Conservation (phyloP, 2,329 filamentous ascomycete species). For the Cladosporium sp. region DNA sequence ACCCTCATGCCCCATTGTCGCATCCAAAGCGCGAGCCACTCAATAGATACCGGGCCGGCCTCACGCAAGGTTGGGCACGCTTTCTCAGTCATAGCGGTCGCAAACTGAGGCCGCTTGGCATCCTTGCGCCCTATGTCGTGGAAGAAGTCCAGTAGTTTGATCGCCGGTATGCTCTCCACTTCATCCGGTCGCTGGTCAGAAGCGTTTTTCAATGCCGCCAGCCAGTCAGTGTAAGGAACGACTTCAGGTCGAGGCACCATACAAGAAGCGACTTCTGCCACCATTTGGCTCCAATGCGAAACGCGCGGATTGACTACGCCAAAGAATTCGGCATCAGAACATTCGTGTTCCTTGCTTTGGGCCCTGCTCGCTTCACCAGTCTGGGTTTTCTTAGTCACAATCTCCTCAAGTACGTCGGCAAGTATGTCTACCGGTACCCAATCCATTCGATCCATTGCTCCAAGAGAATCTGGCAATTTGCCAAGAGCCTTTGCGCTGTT, state of each 20-base stretch:
- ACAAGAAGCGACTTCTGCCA: conserved; percentile 15
- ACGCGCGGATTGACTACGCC: not conserved
- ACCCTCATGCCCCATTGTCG: too few species aligned
- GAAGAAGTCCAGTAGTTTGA: conserved; percentile 29
- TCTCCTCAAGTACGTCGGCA: conserved; percentile 32
- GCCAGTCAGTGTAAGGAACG: conserved; percentile 23
- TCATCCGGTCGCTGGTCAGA: conserved; percentile 15
- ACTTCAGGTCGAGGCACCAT: conserved; percentile 7
- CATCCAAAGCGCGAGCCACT: too few species aligned
- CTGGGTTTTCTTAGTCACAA: not conserved
- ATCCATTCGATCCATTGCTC: conserved; percentile 31
- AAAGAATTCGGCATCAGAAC: conserved; percentile 24
- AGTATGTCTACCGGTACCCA: conserved; percentile 43
- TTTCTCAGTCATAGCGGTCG: not conserved
- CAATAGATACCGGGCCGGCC: too few species aligned
- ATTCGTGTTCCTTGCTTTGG: conserved; percentile 14
- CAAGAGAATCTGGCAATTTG: conserved; percentile 34
- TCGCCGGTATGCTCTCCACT: conserved; percentile 19
- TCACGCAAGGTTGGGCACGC: too few species aligned
- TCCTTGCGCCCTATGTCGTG: conserved; percentile 10
- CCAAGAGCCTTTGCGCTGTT: conserved; percentile 34
- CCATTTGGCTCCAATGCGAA: conserved; percentile 19
- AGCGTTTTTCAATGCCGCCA: conserved; percentile 14
- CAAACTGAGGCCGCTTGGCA: not conserved
- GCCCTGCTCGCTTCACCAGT: not conserved